phyloP scores from a whole-genome alignment of 768 basidiomycete species.

The Tephrocybe sp. region DNA sequence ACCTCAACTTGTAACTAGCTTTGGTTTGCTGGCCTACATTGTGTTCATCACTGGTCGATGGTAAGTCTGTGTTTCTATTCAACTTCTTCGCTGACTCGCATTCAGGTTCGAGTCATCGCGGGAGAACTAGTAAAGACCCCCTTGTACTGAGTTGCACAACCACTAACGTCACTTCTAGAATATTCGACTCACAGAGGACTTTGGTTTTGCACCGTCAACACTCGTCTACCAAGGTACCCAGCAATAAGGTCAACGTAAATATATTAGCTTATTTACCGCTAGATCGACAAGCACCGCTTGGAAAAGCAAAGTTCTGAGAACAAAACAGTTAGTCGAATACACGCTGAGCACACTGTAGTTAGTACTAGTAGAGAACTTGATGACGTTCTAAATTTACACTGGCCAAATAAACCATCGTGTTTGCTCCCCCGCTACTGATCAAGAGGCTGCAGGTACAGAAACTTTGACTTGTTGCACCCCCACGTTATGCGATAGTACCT shows the following conservation, averaged over 20 bases:
- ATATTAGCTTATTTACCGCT: conserved; percentile 4
- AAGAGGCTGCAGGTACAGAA: neutral
- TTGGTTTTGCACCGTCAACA: conserved; percentile 86
- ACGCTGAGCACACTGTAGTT: too few relatives aligned
- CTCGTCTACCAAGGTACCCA: conserved; percentile 64
- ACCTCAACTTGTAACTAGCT: conserved; percentile 41
- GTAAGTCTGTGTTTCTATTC: conserved; percentile 32
- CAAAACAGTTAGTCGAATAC: neutral
- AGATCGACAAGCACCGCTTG: conserved; percentile 57
- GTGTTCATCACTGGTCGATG: conserved; percentile 92
- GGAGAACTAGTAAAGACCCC: conserved; percentile 72
- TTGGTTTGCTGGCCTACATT: conserved; percentile 85
- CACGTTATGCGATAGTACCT: conserved; percentile 13
- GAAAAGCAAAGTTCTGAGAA: conserved; percentile 59
- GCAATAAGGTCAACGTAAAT: conserved; percentile 7
- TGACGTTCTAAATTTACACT: conserved; percentile 5
- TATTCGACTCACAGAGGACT: conserved; percentile 67
- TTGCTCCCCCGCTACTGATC: neutral
- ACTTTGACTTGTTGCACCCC: neutral
- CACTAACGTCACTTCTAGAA: conserved; percentile 37
- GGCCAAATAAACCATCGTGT: conserved; percentile 14
- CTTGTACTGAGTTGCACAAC: neutral
- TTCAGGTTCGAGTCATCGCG: conserved; percentile 76
- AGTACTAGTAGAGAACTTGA: neutral
- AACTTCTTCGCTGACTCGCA: neutral